Percentiles rank a stretch among this genome's conserved stretches.
These are phyloP conservation scores for Colletotrichum aenigma DNA, from an alignment of 2,329 filamentous ascomycete species.

Conservation along the genomic window DNA sequence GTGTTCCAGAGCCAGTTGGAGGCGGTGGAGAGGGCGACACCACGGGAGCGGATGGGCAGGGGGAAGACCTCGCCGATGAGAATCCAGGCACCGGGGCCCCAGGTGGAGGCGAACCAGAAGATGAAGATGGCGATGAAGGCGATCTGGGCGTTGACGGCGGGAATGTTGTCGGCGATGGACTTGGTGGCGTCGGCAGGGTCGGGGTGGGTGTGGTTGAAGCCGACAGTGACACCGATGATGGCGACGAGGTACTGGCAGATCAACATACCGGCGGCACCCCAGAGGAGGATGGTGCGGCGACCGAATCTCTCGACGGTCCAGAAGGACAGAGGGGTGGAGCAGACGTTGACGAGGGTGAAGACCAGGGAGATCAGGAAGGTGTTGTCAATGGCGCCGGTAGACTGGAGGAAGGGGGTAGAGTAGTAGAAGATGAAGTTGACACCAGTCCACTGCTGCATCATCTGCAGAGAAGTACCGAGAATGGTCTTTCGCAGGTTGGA, in stretches of 20 bases:
- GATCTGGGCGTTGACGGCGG: constrained; percentile 73
- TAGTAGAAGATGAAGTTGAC: constrained; percentile 95
- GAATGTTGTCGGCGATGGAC: constrained; percentile 54
- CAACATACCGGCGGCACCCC: constrained; percentile 81
- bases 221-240: constrained; percentile 71
- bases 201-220: constrained; percentile 53
- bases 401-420: constrained; percentile 83
- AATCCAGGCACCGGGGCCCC: constrained; percentile 82
- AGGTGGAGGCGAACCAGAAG: constrained; percentile 89
- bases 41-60: constrained; percentile 84
- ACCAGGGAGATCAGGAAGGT: constrained; percentile 84
- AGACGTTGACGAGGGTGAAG: constrained; percentile 87
- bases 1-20: constrained; percentile 95
- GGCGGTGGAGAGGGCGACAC: constrained; percentile 84
- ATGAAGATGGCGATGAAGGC: constrained; percentile 92
- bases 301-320: constrained; percentile 83
- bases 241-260: constrained; percentile 87
- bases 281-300: constrained; percentile 79
- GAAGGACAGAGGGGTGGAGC: constrained; percentile 86
- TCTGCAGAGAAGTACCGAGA: constrained; percentile 74
- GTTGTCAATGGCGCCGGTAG: constrained; percentile 76
- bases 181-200: constrained; percentile 43
- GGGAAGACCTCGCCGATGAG: constrained; percentile 92
- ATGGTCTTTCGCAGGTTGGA: constrained; percentile 75
- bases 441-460: constrained; percentile 84